phyloP scores from a whole-genome alignment of 352 stramenopile genomes.

The Phytophthora pluvialis region DNA sequence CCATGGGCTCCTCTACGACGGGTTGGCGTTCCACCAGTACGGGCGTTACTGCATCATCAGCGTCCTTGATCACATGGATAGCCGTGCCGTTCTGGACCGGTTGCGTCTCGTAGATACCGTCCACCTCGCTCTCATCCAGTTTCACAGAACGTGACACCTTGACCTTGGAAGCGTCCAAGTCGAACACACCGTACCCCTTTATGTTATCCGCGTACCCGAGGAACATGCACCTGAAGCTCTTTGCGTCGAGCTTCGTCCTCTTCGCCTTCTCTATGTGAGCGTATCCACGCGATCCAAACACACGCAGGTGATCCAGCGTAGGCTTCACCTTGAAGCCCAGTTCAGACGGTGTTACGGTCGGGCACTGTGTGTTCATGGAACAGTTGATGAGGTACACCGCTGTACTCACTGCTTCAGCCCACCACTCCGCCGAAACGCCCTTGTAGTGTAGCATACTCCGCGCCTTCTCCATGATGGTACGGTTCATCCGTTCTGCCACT shows the following conservation, averaged over 20 bases:
- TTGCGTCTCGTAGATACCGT: background rate
- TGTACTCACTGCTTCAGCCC: slow-evolving; percentile 38
- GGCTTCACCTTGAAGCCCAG: slow-evolving; percentile 22
- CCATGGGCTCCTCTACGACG: no score
- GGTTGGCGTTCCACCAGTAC: background rate
- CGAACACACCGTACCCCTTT: slow-evolving; percentile 20
- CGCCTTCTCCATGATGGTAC: slow-evolving; percentile 1
- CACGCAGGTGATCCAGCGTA: slow-evolving; percentile 22
- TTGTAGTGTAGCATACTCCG: slow-evolving; percentile 37
- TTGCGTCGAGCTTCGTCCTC: slow-evolving; percentile 32
- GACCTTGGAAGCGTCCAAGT: slow-evolving; percentile 23
- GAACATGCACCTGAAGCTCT: slow-evolving; percentile 24
- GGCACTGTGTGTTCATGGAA: background rate
- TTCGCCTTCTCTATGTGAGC: slow-evolving; percentile 32
- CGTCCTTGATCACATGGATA: background rate
- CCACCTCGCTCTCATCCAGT: background rate
- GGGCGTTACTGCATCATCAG: background rate
- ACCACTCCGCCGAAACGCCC: slow-evolving; percentile 29
- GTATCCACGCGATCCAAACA: slow-evolving; percentile 40
- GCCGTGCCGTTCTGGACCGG: no score
- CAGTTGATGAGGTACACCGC: slow-evolving; percentile 23
- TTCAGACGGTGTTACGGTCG: slow-evolving; percentile 28
- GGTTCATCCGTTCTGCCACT: slow-evolving; percentile 25
- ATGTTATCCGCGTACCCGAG: slow-evolving; percentile 28
- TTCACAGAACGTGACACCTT: background rate